Evolutionary conservation across 176 grass and related monocot species (phyloP), one percentile per base, ranked within the genome.

Genomic region (Urochloa ruziziensis): DNA sequence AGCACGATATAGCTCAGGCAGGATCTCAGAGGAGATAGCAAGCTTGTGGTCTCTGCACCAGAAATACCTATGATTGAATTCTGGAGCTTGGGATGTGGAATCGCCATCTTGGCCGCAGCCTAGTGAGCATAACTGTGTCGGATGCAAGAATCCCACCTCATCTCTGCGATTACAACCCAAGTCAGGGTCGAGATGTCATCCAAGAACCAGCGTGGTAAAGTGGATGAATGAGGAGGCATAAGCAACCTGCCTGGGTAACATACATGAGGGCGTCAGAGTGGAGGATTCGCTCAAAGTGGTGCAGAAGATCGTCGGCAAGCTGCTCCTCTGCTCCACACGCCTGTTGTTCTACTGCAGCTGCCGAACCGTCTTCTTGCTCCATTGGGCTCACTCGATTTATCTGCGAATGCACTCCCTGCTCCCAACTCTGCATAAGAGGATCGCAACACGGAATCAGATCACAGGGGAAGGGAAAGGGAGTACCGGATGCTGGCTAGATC

Each of bases 1-100:
- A 24, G 88, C 49, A 14, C 37, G 54, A 60, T 89, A 97, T 25
- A 97, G 88, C 40, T 67, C 9, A 4, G 81, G 61, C 27, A 97
- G 77, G 53, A 90, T 58, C 73, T 91, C 33, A 0, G 66, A 77
- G 39, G 88, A 94, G 79, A 97, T 82, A 67, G 92, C 95, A 28
- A 97, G 83, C 77, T 97, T 97, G 86, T 97, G 90, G 82, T 91
- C 79, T 60, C 58, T 82, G 82, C 80, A 89, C 95, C 92, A 97
- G 43, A 94, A 91, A 40, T 67, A 62, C 39, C n/a, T 61, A 56
- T 35, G 60, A 39, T 75, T 59, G 32, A 73, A 87, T 52, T 85
- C 71, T 19, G 43, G 15, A 82, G 17, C 27, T n/a, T 89, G 66
- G 8, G 67, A 78, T 21, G 70, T 28, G 0, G 62, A 82, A 43